Evolutionary conservation across 306 rosid genomes (phyloP).

Genomic region (Cucurbita maxima): DNA sequence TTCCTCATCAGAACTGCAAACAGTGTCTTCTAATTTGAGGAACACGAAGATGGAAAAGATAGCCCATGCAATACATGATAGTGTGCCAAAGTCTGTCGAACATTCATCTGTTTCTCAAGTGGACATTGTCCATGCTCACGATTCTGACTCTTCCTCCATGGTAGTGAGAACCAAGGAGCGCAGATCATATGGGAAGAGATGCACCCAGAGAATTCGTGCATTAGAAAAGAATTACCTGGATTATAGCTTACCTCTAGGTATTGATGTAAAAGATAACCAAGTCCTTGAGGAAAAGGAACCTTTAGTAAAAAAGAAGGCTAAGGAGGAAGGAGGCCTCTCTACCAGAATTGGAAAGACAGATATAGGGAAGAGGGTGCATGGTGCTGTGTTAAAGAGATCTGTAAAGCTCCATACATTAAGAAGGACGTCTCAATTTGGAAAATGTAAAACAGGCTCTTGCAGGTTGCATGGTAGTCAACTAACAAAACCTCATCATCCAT

Average conservation of each 20-base stretch:
- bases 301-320: slow-evolving; percentile 10
- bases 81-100: not conserved
- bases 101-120: slow-evolving; percentile 17
- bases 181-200: slow-evolving; percentile 55
- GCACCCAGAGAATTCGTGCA: slow-evolving; percentile 76
- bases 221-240: slow-evolving; percentile 42
- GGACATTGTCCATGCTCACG: slow-evolving; percentile 20
- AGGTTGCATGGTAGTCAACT: slow-evolving; percentile 6
- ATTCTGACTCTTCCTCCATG: slow-evolving; percentile 53
- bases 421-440: slow-evolving; percentile 20
- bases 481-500: slow-evolving; percentile 13
- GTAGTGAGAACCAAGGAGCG: slow-evolving; percentile 61
- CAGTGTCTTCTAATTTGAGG: slow-evolving; percentile 17
- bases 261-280: slow-evolving; percentile 12
- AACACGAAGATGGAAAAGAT: slow-evolving; percentile 6
- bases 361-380: slow-evolving; percentile 2
- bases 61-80: not conserved
- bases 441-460: slow-evolving; percentile 10
- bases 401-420: slow-evolving; percentile 19
- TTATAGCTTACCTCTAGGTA: slow-evolving; percentile 22
- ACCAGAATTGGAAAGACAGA: slow-evolving; percentile 7
- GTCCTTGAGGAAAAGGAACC: slow-evolving; percentile 18
- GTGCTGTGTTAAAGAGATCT: slow-evolving; percentile 17
- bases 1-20: slow-evolving; percentile 14
- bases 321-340: slow-evolving; percentile 14